A percentile compares a stretch with the other conserved stretches of the same genome.
Evolutionary conservation across 768 basidiomycete genomes (phyloP).

Genomic region (Trametes meyenii): DNA sequence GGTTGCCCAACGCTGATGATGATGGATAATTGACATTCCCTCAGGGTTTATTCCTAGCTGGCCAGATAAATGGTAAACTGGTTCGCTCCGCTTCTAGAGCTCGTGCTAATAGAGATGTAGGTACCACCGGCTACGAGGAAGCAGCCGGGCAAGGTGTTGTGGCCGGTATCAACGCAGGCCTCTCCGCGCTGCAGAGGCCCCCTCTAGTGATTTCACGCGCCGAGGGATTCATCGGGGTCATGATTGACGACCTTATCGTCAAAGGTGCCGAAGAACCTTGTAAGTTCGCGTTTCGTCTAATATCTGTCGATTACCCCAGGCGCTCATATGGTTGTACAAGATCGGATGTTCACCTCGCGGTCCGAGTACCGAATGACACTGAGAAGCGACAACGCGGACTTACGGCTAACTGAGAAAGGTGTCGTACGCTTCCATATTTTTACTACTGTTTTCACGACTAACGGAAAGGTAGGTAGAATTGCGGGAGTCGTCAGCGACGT

Average conservation of each 20-base stretch:
- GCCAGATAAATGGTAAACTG: constrained; percentile 78
- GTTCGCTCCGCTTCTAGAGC: too few relatives aligned
- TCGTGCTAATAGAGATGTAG: constrained; percentile 39
- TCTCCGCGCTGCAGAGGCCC: constrained; percentile 56
- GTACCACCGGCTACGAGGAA: constrained; percentile 94
- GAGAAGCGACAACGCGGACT: constrained; percentile 87
- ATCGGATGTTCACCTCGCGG: constrained; percentile 92
- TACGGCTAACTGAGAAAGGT: constrained; percentile 80
- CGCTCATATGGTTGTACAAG: constrained; percentile 39
- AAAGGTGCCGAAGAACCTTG: constrained; percentile 93
- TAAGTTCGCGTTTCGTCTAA: constrained; percentile 39
- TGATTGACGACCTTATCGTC: constrained; percentile 88
- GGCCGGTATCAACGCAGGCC: constrained; percentile 87
- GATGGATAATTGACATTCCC: neutral
- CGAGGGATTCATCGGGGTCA: constrained; percentile 85
- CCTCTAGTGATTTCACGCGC: constrained; percentile 76
- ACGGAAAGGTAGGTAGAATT: constrained; percentile 36
- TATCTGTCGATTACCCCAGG: neutral
- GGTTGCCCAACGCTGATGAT: neutral
- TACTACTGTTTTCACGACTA: neutral
- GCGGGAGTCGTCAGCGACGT: constrained; percentile 46
- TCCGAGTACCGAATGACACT: constrained; percentile 90
- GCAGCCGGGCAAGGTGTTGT: constrained; percentile 90
- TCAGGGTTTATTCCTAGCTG: constrained; percentile 86
- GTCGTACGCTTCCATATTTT: neutral